phyloP scores from a whole-genome alignment of 148 eudicot genomes.

The Vaccinium corymbosum region DNA sequence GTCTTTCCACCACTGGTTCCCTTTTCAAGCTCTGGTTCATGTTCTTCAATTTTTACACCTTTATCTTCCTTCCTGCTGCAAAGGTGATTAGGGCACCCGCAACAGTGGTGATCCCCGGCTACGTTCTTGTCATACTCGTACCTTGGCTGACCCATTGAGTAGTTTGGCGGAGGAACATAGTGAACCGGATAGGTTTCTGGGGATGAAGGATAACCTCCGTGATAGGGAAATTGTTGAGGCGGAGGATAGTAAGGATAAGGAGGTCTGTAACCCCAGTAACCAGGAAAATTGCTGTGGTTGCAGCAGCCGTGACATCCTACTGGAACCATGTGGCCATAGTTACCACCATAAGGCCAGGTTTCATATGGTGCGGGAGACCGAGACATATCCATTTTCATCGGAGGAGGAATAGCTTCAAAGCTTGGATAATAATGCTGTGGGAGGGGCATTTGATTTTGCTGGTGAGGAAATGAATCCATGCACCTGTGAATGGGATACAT shows the following conservation, averaged over 20 bases:
- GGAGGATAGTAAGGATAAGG: slow-evolving; percentile 43
- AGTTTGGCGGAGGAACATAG: slow-evolving; percentile 46
- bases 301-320: slow-evolving; percentile 44
- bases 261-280: slow-evolving; percentile 34
- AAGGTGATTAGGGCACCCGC: slow-evolving; percentile 49
- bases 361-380: slow-evolving; percentile 24
- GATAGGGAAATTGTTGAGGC: slow-evolving; percentile 22
- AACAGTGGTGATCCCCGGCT: slow-evolving; percentile 40
- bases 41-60: slow-evolving; percentile 46
- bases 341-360: slow-evolving; percentile 37
- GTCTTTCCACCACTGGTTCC: slow-evolving; percentile 11
- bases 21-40: slow-evolving; percentile 37
- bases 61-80: slow-evolving; percentile 33
- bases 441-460: slow-evolving; percentile 30
- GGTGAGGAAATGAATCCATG: slow-evolving; percentile 33
- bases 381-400: slow-evolving; percentile 24
- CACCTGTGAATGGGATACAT: slow-evolving; percentile 32
- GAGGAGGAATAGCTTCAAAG: slow-evolving; percentile 32
- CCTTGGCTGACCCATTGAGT: slow-evolving; percentile 42
- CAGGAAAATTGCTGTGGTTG: slow-evolving; percentile 32
- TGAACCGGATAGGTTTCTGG: slow-evolving; percentile 38
- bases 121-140: slow-evolving; percentile 46
- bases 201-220: slow-evolving; percentile 34
- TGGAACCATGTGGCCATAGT: slow-evolving; percentile 34
- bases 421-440: slow-evolving; percentile 29